These are phyloP conservation scores for Pythium monospermum DNA, from an alignment of 352 stramenopile genomes.

Conservation along the genomic window DNA sequence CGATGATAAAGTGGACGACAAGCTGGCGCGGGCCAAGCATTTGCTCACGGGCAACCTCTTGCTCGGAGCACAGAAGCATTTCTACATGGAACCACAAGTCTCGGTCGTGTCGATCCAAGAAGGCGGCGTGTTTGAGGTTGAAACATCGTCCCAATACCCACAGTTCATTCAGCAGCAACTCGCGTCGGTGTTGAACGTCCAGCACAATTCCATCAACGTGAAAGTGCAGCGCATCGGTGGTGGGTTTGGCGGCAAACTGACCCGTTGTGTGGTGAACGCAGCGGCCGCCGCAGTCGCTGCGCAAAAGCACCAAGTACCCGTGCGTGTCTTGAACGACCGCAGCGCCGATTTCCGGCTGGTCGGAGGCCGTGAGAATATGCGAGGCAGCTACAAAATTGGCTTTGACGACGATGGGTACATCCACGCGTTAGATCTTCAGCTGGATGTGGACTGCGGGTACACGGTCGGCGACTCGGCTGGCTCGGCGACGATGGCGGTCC, in stretches of 20 bases:
- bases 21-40: conserved; percentile 17
- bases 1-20: conserved; percentile 22
- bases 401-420: conserved; percentile 33
- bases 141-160: conserved; percentile 33
- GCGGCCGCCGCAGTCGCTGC: conserved; percentile 31
- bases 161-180: conserved; percentile 24
- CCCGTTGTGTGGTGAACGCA: conserved; percentile 28
- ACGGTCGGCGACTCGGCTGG: conserved; percentile 18
- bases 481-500: conserved; percentile 30
- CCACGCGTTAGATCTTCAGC: conserved; percentile 22
- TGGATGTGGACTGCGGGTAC: conserved; percentile 26
- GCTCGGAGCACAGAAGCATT: conserved; percentile 41
- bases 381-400: conserved; percentile 28
- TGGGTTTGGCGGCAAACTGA: conserved; percentile 49
- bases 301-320: conserved; percentile 21
- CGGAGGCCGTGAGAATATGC: conserved; percentile 32
- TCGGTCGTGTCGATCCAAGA: conserved; percentile 26
- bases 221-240: conserved; percentile 37
- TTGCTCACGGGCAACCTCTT: conserved; percentile 20
- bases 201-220: conserved; percentile 27
- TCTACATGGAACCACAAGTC: conserved; percentile 56
- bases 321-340: conserved; percentile 37
- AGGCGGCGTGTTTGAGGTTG: conserved; percentile 25
- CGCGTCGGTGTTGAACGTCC: conserved; percentile 23
- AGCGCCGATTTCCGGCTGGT: conserved; percentile 38